These are phyloP conservation scores for Mycena sp. DNA, from an alignment of 1,284 basidiomycete genomes.

Conservation along the genomic window DNA sequence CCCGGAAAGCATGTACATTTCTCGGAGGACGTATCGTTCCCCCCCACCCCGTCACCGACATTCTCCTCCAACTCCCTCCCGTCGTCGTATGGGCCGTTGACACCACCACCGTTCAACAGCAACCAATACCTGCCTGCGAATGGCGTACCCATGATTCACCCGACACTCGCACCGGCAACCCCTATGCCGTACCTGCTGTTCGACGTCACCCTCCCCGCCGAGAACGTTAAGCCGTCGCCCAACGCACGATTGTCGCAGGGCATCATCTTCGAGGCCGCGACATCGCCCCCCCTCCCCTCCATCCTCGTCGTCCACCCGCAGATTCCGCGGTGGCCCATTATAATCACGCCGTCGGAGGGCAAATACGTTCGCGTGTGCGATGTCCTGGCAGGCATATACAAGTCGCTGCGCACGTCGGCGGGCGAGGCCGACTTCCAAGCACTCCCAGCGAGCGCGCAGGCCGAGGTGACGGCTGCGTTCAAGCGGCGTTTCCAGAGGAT, in stretches of 20 bases:
- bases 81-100: conserved; percentile 27
- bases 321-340: conserved; percentile 19
- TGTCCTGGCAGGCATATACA: conserved; percentile 25
- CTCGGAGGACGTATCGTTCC: conserved; percentile 8
- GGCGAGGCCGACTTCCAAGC: conserved; percentile 8
- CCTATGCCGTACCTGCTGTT: conserved; percentile 21
- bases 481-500: conserved; percentile 14
- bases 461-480: conserved; percentile 21
- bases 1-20: conserved; percentile 36
- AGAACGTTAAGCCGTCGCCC: conserved; percentile 11
- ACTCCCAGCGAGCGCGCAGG: conserved; percentile 6
- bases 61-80: conserved; percentile 18
- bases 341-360: conserved; percentile 4
- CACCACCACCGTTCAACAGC: conserved; percentile 30
- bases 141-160: conserved; percentile 6
- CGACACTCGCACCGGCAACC: conserved; percentile 11
- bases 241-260: neutral
- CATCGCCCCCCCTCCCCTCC: conserved; percentile 18
- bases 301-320: conserved; percentile 22
- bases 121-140: conserved; percentile 15
- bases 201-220: conserved; percentile 30
- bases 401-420: conserved; percentile 12
- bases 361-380: conserved; percentile 23
- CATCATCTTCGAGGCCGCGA: conserved; percentile 26
- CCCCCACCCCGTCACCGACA: conserved; percentile 21